These are phyloP conservation scores for Paramecium bursaria DNA, from an alignment of 73 alveolate species.

Conservation along the genomic window DNA sequence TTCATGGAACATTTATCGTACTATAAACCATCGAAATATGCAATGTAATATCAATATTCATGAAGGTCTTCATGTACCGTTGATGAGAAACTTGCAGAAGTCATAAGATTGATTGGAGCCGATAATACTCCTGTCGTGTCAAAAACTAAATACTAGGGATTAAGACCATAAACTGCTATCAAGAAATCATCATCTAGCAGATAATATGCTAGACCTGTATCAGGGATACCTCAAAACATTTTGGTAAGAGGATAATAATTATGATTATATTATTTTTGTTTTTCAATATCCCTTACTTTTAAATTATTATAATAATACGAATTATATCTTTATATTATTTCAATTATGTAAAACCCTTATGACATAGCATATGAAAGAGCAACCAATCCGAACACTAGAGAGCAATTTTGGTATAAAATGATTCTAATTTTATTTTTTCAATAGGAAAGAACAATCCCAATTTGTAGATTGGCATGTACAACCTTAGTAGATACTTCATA, in stretches of 20 bases:
- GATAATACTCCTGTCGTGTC: conserved; percentile 11
- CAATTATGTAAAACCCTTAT: conserved; percentile 1
- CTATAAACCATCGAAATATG: neutral
- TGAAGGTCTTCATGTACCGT: neutral
- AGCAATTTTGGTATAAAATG: conserved; percentile 16
- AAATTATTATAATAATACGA: neutral
- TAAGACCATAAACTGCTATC: conserved; percentile 59
- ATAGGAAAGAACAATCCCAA: conserved; percentile 52
- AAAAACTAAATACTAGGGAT: conserved; percentile 35
- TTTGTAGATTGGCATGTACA: conserved; percentile 62
- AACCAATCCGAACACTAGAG: conserved; percentile 15
- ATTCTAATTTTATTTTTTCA: neutral
- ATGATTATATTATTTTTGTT: neutral
- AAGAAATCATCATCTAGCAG: no score
- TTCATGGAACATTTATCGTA: conserved; percentile 8
- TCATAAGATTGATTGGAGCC: neutral
- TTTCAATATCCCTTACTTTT: no score
- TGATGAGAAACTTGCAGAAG: conserved; percentile 16
- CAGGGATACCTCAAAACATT: neutral
- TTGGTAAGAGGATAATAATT: neutral
- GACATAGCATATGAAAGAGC: conserved; percentile 49
- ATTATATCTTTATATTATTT: no score
- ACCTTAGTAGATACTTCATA: conserved; percentile 16
- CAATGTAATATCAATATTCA: neutral
- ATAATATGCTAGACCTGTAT: neutral